Base-by-base conservation (phyloP, 2,329 filamentous ascomycete species). In the Periconia digitata region DNA sequence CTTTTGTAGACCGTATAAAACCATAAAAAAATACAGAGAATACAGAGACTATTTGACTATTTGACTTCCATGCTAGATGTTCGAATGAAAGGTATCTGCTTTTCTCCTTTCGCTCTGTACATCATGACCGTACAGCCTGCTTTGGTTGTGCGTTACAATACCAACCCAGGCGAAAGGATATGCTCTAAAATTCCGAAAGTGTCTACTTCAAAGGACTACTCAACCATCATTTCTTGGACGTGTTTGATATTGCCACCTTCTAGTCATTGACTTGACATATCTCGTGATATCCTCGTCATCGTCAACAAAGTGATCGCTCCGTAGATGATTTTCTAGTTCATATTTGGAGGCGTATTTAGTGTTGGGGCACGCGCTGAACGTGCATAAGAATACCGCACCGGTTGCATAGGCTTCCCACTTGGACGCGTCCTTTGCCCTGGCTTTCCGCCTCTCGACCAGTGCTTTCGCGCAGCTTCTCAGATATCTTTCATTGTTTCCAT, bases 351-450 rank as follows among this genome's bases (percentile, higher is more conserved):
- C 15, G 15, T 6, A 20, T n/a, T 18, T 17, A 24, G 32, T 35
- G 10, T 18, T 34, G 12, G 24, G 24, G 27, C 44, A 47, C 16
- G 13, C 23, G 10, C 5, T 23, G 29, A 32, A 15, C 4, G 6
- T 15, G 24, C 44, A 47, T 8, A 23, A 6, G 22, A 47, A 47
- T 7, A 13, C n/a, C 6, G 32, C 39, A 23, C 46, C 40, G 12
- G 35, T 48, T n/a, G 46, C 40, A 35, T 48, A 48, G n/a, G 12
- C 21, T 40, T 48, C 34, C 46, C 40, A 48, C 8, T 16, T 22
- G 13, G 40, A 22, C 12, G 6, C 21, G 40, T 48, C 32, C 10
- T 48, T 27, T 6, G 36, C 24, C 8, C 46, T 17, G 20, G 15
- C 16, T 40, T 24, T 35, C 22, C 46, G 27, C 18, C 46, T 20